phyloP scores from a whole-genome alignment of 768 basidiomycete species.

The Auricularia auricula-judae region DNA sequence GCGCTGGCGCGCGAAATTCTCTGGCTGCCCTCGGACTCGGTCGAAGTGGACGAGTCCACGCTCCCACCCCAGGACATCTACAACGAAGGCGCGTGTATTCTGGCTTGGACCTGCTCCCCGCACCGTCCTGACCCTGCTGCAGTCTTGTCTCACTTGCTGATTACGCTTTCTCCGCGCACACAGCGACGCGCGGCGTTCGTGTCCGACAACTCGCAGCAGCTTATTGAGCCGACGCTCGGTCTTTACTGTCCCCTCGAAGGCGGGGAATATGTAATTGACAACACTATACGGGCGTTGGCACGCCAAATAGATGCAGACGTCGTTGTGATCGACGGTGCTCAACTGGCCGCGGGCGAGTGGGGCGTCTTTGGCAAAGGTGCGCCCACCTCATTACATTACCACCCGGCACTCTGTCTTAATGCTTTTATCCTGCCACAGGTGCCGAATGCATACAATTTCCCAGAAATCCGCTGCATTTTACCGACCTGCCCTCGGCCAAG shows the following conservation, averaged over 20 bases:
- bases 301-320: conserved; percentile 67
- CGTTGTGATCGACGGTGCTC: conserved; percentile 70
- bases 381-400: not conserved
- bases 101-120: not conserved
- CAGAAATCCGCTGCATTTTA: conserved; percentile 68
- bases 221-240: conserved; percentile 68
- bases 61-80: not conserved
- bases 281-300: conserved; percentile 70
- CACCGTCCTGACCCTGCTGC: not conserved
- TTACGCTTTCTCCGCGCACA: conserved; percentile 71
- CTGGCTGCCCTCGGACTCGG: not conserved
- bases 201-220: conserved; percentile 37
- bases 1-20: not conserved
- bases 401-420: conserved; percentile 2
- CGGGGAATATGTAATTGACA: conserved; percentile 71
- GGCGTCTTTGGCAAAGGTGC: conserved; percentile 74
- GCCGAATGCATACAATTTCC: conserved; percentile 58
- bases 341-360: conserved; percentile 81
- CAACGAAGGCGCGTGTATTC: not conserved
- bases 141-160: conserved; percentile 60
- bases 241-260: conserved; percentile 85
- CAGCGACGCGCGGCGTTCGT: conserved; percentile 62
- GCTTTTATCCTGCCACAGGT: conserved; percentile 29
- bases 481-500: conserved; percentile 18
- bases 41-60: not conserved